Percentiles rank a stretch among this genome's conserved stretches.
Evolutionary conservation across 331 rosid genomes (phyloP).

Genomic region (Spiraea crenata): DNA sequence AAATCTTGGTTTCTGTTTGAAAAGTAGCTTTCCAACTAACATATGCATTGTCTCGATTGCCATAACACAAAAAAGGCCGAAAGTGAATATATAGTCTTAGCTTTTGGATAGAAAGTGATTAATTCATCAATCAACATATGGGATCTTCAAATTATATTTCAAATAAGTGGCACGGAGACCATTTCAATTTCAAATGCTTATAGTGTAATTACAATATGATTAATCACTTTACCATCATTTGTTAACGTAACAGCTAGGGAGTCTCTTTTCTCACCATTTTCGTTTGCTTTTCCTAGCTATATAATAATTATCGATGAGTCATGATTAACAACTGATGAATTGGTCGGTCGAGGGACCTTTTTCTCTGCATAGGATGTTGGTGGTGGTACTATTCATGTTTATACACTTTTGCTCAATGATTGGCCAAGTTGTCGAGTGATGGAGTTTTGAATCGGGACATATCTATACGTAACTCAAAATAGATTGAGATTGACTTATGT

Average conservation of each 20-base stretch:
- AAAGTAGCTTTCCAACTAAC: constrained; percentile 24
- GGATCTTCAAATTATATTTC: neutral
- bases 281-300: neutral
- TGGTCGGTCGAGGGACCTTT: neutral
- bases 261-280: neutral
- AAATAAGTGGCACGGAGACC: neutral
- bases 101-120: constrained; percentile 2
- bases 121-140: too few relatives aligned
- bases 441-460: too few relatives aligned
- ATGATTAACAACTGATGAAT: neutral
- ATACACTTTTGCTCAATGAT: neutral
- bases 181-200: constrained; percentile 4
- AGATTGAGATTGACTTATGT: too few relatives aligned
- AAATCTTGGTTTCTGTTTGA: constrained; percentile 41
- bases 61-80: constrained; percentile 5
- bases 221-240: neutral
- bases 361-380: neutral
- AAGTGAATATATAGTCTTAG: neutral
- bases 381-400: neutral
- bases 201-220: neutral
- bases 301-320: neutral
- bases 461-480: too few relatives aligned
- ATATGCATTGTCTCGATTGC: constrained; percentile 9
- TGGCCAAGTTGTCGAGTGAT: neutral
- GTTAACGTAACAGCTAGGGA: neutral